Evolutionary conservation across 371 early-diverging fungal species (phyloP).

Genomic region (Mortierella sp.): DNA sequence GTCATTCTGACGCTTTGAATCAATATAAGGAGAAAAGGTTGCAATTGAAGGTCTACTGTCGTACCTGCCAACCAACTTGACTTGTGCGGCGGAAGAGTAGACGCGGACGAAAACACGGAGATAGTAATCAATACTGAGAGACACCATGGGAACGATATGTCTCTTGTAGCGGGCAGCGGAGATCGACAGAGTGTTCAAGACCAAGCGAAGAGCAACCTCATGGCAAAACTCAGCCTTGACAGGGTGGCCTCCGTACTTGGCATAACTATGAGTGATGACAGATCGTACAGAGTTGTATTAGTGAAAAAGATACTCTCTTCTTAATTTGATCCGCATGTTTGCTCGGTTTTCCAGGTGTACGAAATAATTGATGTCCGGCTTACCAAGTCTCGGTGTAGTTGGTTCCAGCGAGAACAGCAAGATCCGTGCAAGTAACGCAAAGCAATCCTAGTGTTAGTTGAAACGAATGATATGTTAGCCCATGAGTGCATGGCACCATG

Average conservation of each 20-base stretch:
- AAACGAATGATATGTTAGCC: neutral
- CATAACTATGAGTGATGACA: slow-evolving; percentile 67
- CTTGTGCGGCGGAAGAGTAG: slow-evolving; percentile 77
- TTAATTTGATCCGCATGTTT: neutral
- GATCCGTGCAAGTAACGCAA: slow-evolving; percentile 99
- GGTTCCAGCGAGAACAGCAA: slow-evolving; percentile 95
- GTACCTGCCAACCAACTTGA: slow-evolving; percentile 84
- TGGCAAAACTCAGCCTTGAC: slow-evolving; percentile 86
- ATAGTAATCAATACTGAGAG: slow-evolving; percentile 99
- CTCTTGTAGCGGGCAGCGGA: slow-evolving; percentile 92
- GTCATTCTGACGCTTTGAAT: no score
- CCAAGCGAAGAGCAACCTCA: slow-evolving; percentile 92
- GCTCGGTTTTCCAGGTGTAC: neutral
- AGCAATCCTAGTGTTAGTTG: slow-evolving; percentile 76
- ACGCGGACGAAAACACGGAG: slow-evolving; percentile 99
- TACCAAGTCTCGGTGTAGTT: slow-evolving; percentile 94
- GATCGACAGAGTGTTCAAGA: slow-evolving; percentile 88
- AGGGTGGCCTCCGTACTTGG: slow-evolving; percentile 97
- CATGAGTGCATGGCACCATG: neutral
- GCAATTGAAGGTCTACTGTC: neutral
- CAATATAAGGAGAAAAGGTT: no score
- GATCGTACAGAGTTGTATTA: neutral
- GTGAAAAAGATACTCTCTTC: neutral
- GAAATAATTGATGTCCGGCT: neutral
- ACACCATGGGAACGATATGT: slow-evolving; percentile 92